Evolutionary conservation across 2,329 filamentous ascomycete genomes (phyloP), one percentile per base, ranked within the genome.

Genomic region (Epichloe typhina): DNA sequence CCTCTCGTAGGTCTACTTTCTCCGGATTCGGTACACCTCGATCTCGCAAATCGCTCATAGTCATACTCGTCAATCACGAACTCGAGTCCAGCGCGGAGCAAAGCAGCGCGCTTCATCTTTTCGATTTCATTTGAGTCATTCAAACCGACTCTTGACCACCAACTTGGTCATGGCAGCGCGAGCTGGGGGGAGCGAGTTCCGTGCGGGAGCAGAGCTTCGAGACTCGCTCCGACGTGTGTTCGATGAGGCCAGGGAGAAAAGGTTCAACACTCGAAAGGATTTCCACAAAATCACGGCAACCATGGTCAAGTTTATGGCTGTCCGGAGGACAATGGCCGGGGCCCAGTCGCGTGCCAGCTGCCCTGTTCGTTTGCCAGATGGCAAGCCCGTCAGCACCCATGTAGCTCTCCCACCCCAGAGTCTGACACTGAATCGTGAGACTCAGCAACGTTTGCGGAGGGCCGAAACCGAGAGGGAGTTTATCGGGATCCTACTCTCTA

Each of bases 341-440:
- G 54, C 57, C 38, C 53, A 46, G 40, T 53, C 54, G 26, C 53
- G 54, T 42, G 52, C 50, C 37, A 53, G 43, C 46, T 50, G 58
- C 33, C 43, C 37, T 1, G 38, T 60, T 6, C 51, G 45, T 36
- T 54, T 62, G 45, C 59, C 53, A 21, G 56, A 61, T 40, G 60
- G 56, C 15, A 53, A 6, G n/a, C 41, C 50, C 17, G 53, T 53
- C 12, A 33, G 50, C 21, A 56, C 50, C 1, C 13, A 45, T 5
- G 3, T 61, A 3, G 50, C 50, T 4, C 50, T 57, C 2, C 53
- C 55, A 0, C 54, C 53, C 1, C 26, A 39, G 4, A 46, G 43
- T 8, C 39, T 59, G 6, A 11, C 42, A 3, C 19, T 61, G 23
- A 48, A 48, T 31, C 23, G 47, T 2, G 43, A 53, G 12, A 51